These are phyloP conservation scores for Leccinum pallidistipes DNA, from an alignment of 1,284 basidiomycete genomes.

Conservation along the genomic window DNA sequence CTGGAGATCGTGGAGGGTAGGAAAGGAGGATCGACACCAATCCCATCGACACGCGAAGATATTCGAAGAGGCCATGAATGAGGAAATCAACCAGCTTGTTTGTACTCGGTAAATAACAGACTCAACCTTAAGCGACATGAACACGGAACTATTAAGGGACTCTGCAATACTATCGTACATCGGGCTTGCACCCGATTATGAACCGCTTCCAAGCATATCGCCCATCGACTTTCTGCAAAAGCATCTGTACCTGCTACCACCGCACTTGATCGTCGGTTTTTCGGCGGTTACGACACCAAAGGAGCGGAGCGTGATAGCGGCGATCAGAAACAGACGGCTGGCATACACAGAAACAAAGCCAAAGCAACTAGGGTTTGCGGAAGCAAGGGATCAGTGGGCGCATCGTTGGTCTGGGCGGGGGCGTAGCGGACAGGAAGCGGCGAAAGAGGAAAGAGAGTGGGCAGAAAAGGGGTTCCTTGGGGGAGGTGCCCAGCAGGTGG, in stretches of 20 bases:
- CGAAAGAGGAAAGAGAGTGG: conserved; percentile 68
- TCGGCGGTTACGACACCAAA: conserved; percentile 65
- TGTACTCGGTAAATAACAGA: conserved; percentile 20
- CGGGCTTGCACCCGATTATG: conserved; percentile 53
- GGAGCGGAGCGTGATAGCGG: conserved; percentile 58
- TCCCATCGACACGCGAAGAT: conserved; percentile 44
- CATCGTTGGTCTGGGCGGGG: conserved; percentile 60
- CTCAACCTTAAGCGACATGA: not conserved
- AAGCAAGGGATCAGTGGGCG: conserved; percentile 61
- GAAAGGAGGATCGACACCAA: conserved; percentile 47
- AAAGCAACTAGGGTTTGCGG: conserved; percentile 49
- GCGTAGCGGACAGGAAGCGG: conserved; percentile 51
- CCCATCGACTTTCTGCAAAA: conserved; percentile 62
- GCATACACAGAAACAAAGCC: conserved; percentile 57
- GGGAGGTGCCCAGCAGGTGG: conserved; percentile 59
- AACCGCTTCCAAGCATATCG: conserved; percentile 56
- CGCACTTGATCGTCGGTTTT: conserved; percentile 58
- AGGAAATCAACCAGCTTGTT: conserved; percentile 16
- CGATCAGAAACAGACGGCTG: conserved; percentile 69
- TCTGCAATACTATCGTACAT: conserved; percentile 59
- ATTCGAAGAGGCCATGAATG: conserved; percentile 8
- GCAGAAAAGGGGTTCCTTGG: conserved; percentile 59
- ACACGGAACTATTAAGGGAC: conserved; percentile 16
- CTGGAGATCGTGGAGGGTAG: conserved; percentile 38
- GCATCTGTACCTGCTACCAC: conserved; percentile 65